Percentiles rank a stretch among this genome's conserved stretches.
Evolutionary conservation across 176 grass and related monocot species (phyloP).

Genomic region (Hsuehochloa calcarea): DNA sequence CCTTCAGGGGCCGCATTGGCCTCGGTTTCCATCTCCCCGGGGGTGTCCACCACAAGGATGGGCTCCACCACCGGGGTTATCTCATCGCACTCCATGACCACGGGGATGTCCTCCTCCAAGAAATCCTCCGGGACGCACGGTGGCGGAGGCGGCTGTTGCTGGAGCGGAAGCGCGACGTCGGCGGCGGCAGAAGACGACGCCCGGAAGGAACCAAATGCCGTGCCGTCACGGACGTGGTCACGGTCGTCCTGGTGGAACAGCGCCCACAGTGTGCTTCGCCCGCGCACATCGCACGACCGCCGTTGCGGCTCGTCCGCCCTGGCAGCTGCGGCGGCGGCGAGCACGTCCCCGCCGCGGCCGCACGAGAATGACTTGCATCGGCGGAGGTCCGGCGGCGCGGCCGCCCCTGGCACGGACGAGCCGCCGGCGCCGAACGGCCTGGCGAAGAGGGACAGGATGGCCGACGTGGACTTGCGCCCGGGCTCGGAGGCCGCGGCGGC

Average conservation of each 20-base stretch:
- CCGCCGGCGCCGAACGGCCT: constrained; percentile 38
- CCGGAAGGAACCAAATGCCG: constrained; percentile 42
- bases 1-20: constrained; percentile 6
- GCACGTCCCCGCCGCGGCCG: constrained; percentile 53
- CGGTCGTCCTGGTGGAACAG: constrained; percentile 91
- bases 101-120: constrained; percentile 51
- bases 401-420: constrained; percentile 35
- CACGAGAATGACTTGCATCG: constrained; percentile 86
- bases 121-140: constrained; percentile 42
- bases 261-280: constrained; percentile 86
- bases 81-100: constrained; percentile 62
- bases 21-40: constrained; percentile 63
- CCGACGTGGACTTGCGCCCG: constrained; percentile 78
- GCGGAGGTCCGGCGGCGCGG: constrained; percentile 54
- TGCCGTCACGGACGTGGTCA: constrained; percentile 54
- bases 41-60: constrained; percentile 48
- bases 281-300: constrained; percentile 77
- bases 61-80: constrained; percentile 63
- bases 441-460: constrained; percentile 72
- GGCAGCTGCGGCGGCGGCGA: neutral
- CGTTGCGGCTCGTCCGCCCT: constrained; percentile 73
- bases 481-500: constrained; percentile 48
- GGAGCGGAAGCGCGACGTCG: constrained; percentile 27
- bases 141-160: neutral
- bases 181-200: constrained; percentile 41